A percentile compares a stretch with the other conserved stretches of the same genome.
Conservation (phyloP, 352 stramenopile genomes). For the Globisporangium sylvaticum region DNA sequence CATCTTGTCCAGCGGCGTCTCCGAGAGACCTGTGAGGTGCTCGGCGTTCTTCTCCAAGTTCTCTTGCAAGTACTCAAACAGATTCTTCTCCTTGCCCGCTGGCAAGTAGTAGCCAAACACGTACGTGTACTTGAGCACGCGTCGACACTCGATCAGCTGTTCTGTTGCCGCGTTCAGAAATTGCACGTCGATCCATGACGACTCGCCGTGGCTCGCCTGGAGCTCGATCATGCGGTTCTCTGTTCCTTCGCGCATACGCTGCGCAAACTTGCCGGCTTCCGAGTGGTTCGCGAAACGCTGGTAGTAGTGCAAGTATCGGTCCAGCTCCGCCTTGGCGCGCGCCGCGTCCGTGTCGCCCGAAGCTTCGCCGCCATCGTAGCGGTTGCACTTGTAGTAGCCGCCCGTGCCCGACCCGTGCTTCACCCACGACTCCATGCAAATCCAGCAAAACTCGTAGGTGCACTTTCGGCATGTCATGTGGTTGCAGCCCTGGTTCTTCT, state of each 20-base stretch:
- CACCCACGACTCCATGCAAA: conserved; percentile 95
- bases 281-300: conserved; percentile 97
- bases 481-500: conserved; percentile 99
- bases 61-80: conserved; percentile 94
- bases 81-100: conserved; percentile 85
- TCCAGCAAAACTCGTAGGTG: conserved; percentile 98
- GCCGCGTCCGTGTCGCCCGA: conserved; percentile 81
- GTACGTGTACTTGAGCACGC: conserved; percentile 99
- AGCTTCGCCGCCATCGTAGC: conserved; percentile 83
- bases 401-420: conserved; percentile 95
- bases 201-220: conserved; percentile 88
- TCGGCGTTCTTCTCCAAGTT: conserved; percentile 94
- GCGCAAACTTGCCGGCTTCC: conserved; percentile 95
- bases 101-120: conserved; percentile 94
- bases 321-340: conserved; percentile 94
- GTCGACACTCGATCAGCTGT: conserved; percentile 96
- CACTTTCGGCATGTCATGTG: conserved; percentile 97
- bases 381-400: conserved; percentile 99
- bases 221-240: conserved; percentile 95
- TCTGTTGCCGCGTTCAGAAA: conserved; percentile 96
- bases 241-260: conserved; percentile 94
- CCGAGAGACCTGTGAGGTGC: conserved; percentile 86
- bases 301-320: conserved; percentile 99
- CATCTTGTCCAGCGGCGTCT: conserved; percentile 90
- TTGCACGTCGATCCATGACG: conserved; percentile 97